These are phyloP conservation scores for Mortierella claussenii DNA, from an alignment of 192 early-diverging fungal genomes.

Conservation along the genomic window DNA sequence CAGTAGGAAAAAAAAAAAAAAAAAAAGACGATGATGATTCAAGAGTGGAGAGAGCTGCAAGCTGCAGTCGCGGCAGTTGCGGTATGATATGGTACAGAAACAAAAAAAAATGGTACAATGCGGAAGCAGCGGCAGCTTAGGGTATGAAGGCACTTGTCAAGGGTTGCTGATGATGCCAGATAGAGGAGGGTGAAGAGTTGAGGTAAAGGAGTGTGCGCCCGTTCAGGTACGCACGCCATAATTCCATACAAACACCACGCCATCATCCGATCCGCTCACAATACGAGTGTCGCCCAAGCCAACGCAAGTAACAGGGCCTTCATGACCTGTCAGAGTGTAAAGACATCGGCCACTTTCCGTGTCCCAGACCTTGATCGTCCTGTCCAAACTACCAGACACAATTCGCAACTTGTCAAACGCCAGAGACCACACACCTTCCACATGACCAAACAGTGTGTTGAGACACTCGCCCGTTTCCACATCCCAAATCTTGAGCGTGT, in stretches of 20 bases:
- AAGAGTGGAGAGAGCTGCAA: too few relatives aligned
- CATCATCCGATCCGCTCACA: slow-evolving; percentile 87
- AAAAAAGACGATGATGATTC: too few relatives aligned
- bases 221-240: slow-evolving; percentile 62
- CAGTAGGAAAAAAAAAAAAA: too few relatives aligned
- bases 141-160: too few relatives aligned
- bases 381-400: slow-evolving; percentile 75
- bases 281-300: slow-evolving; percentile 89
- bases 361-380: slow-evolving; percentile 82
- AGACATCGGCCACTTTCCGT: slow-evolving; percentile 74
- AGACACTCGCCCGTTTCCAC: slow-evolving; percentile 81
- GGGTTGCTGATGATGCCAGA: too few relatives aligned
- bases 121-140: too few relatives aligned
- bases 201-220: too few relatives aligned
- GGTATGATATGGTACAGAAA: too few relatives aligned
- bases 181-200: too few relatives aligned
- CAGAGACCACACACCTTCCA: slow-evolving; percentile 85
- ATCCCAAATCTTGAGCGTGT: slow-evolving; percentile 94
- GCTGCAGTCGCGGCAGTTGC: too few relatives aligned
- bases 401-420: slow-evolving; percentile 81
- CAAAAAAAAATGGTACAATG: too few relatives aligned
- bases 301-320: slow-evolving; percentile 82
- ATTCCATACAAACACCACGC: slow-evolving; percentile 83
- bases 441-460: slow-evolving; percentile 82
- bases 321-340: slow-evolving; percentile 71